Base-by-base conservation (phyloP, 179 eudicot species). In the Dionaea muscipula region DNA sequence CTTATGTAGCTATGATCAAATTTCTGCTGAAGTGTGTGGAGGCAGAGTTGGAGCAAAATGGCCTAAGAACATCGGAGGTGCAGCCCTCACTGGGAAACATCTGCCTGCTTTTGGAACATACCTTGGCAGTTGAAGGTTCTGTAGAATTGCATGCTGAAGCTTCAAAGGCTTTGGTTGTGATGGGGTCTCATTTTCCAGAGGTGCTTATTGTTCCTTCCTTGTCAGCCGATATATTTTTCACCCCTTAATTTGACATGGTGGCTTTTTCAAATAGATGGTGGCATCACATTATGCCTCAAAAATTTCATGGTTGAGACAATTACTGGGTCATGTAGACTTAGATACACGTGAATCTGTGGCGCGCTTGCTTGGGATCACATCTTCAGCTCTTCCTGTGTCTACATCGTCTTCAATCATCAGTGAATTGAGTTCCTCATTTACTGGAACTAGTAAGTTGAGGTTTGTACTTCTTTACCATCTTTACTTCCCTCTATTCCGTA, bases 271-370 rank as follows among this genome's bases (percentile, higher is more conserved):
- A 52, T 44, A 90, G 97, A 73, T 81, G 71, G 27, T 84, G 66
- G 79, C 90, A 45, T 72, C 78, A 44, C 90, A 94, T 25, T 90
- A 80, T 77, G 82, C 85, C 53, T 67, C 68, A 24, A 86, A 82
- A 73, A 47, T 90, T 61, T 19, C 73, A 48, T 86, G 97, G 97
- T 47, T 86, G 55, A 90, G 73, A 71, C 80, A 87, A 68, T 78
- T 86, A 62, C 64, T 86, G 62, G 73, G 75, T 47, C 94, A 86
- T 73, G 58, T 78, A 66, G 91, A 90, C 66, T 62, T 66, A 51
- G 87, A 80, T 63, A 86, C 95, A 9, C 86, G 97, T 60, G 95
- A 86, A 75, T 78, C 90, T 69, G 75, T 68, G 49, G 94, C 95
- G 19, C 94, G 94, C 58, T 56, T 90, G 75, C 85, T 90, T 61